Evolutionary conservation across 768 basidiomycete genomes (phyloP), one percentile per base, ranked within the genome.

Genomic region (Fibroporia radiculosa): DNA sequence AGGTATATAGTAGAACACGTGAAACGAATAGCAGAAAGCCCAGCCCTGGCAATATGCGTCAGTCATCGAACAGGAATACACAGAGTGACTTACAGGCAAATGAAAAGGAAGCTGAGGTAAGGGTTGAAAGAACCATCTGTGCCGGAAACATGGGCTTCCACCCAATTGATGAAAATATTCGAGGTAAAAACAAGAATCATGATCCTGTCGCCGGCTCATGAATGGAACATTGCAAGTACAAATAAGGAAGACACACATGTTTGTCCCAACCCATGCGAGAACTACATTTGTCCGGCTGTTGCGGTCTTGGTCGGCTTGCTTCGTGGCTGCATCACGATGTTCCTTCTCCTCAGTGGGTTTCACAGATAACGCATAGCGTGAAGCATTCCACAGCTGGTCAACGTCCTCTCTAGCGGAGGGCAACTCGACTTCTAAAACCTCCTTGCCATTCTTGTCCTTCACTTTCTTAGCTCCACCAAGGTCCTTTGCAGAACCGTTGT

Each of bases 381-480:
- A 84, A 18, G 89, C 87, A 14, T 69, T 60, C 92, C 92, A 95
- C 32, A 95, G 63, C 41, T 81, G 83, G 57, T 93, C 91, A 43
- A 93, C 85, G 48, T 93, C 91, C 60, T 93, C 92, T 28, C 80
- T 75, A 7, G 75, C 75, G 16, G 88, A 87, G 1, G 84, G 83
- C 12, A 95, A 59, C 56, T 89, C 84, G 36, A 93, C 84, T 62
- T 93, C 91, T 68, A 91, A 76, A 55, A 93, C 67, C 36, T 86
- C 86, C 56, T 93, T 84, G 41, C 92, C 92, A 59, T 83, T 81
- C 27, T 84, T 82, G 44, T 77, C 79, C 67, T 87, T 84, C 48
- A 90, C 72, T 63, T 92, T 93, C 72, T 92, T 93, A 1, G 90
- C 92, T 8, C 84, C 80, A 45, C 92, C 92, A 10, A 95, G 74